Evolutionary conservation across 805 yeast species (phyloP).

Genomic region (Candida ulmi): DNA sequence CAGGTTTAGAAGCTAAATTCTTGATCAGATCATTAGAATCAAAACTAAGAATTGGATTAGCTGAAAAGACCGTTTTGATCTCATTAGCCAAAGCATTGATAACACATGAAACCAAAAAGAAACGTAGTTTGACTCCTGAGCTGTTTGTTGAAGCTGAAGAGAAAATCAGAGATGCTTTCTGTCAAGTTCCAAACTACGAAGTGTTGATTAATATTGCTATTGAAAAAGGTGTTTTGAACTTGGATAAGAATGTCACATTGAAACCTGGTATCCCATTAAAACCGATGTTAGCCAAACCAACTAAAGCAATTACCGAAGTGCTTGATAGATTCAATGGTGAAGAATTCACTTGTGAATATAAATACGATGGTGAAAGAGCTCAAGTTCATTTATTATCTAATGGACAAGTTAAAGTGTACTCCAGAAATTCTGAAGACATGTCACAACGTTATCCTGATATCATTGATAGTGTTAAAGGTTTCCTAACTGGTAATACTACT

Average conservation of each 20-base stretch:
- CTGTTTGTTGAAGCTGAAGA: constrained; percentile 64
- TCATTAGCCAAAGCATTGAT: constrained; percentile 82
- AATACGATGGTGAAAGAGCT: constrained; percentile 97
- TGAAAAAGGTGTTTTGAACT: constrained; percentile 58
- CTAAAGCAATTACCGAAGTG: constrained; percentile 88
- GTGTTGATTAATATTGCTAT: constrained; percentile 62
- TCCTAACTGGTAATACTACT: constrained; percentile 31
- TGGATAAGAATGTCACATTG: constrained; percentile 64
- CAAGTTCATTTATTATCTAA: constrained; percentile 73
- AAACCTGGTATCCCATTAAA: constrained; percentile 93
- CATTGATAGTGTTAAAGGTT: constrained; percentile 58
- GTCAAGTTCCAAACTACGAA: constrained; percentile 88
- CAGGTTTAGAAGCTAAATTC: constrained; percentile 83
- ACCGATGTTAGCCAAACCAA: constrained; percentile 98
- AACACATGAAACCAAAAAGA: constrained; percentile 44
- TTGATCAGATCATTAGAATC: constrained; percentile 89
- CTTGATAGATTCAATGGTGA: constrained; percentile 82
- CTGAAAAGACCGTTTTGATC: constrained; percentile 85
- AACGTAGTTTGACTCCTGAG: constrained; percentile 33
- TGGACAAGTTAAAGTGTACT: constrained; percentile 72
- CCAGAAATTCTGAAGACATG: constrained; percentile 97
- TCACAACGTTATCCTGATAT: constrained; percentile 93
- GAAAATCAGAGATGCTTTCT: constrained; percentile 75
- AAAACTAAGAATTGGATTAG: constrained; percentile 86
- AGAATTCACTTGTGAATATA: constrained; percentile 90